phyloP scores from a whole-genome alignment of 495 filamentous ascomycete species.

The Talaromyces nanjingensis region DNA sequence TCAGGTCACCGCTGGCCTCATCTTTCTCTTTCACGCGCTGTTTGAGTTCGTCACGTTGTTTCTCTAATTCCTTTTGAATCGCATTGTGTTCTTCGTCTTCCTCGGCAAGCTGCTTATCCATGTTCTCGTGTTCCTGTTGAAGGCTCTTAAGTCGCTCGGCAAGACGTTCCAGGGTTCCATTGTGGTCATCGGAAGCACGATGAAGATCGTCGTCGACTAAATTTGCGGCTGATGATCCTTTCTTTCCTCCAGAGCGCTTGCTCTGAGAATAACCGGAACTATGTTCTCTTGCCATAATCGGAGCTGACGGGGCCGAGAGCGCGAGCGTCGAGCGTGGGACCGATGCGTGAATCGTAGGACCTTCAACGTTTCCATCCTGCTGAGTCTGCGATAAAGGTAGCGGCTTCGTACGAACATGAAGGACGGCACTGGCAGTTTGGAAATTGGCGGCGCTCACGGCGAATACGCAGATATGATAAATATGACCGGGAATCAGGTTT shows the following conservation, averaged over 20 bases:
- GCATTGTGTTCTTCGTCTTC: constrained; percentile 69
- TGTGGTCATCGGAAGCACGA: constrained; percentile 28
- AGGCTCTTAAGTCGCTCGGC: constrained; percentile 66
- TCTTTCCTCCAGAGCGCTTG: constrained; percentile 62
- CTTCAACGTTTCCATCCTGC: constrained; percentile 39
- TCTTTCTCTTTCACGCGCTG: constrained; percentile 77
- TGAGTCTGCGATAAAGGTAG: constrained; percentile 44
- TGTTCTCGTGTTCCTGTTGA: constrained; percentile 67
- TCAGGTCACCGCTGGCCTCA: constrained; percentile 72
- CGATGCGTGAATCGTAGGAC: constrained; percentile 36
- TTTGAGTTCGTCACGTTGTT: constrained; percentile 65
- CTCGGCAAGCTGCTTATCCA: constrained; percentile 53
- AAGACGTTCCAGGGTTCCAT: constrained; percentile 47
- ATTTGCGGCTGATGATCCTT: constrained; percentile 66
- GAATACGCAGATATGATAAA: constrained; percentile 87
- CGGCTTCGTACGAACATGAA: constrained; percentile 69
- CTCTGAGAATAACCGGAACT: constrained; percentile 48
- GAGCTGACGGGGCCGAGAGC: constrained; percentile 44
- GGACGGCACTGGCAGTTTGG: constrained; percentile 76
- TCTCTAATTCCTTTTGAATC: constrained; percentile 49
- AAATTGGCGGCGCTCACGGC: constrained; percentile 86
- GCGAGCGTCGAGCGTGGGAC: constrained; percentile 43
- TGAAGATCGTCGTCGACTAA: constrained; percentile 43
- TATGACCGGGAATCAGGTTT: constrained; percentile 74
- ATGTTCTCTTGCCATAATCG: constrained; percentile 56